Percentiles rank a stretch among this genome's conserved stretches.
These are phyloP conservation scores for Auriscalpium vulgare DNA, from an alignment of 768 basidiomycete species.

Conservation along the genomic window DNA sequence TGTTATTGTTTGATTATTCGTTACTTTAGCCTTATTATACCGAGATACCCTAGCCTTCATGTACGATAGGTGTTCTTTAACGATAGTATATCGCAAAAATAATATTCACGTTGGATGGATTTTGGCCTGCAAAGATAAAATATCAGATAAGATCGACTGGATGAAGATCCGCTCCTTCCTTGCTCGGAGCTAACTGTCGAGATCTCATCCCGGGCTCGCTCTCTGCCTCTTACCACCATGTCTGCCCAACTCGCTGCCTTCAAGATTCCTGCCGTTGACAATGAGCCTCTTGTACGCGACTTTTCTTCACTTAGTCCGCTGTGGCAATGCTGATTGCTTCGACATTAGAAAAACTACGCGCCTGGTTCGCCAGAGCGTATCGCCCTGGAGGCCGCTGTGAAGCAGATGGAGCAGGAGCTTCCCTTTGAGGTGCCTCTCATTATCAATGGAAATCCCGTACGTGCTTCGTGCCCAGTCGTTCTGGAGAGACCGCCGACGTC, in stretches of 20 bases:
- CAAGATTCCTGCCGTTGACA: conserved; percentile 77
- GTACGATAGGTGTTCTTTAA: background rate
- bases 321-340: too few relatives aligned
- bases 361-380: conserved; percentile 72
- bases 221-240: conserved; percentile 19
- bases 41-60: background rate
- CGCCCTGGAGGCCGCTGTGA: conserved; percentile 62
- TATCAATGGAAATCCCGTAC: conserved; percentile 80
- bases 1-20: background rate
- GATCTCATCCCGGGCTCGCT: background rate
- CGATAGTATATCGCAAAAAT: too few relatives aligned
- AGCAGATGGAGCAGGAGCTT: conserved; percentile 71
- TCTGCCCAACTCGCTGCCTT: conserved; percentile 70
- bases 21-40: background rate
- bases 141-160: background rate
- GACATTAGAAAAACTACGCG: conserved; percentile 60
- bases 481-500: background rate
- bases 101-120: too few relatives aligned
- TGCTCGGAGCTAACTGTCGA: conserved; percentile 1
- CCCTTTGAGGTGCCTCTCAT: conserved; percentile 93
- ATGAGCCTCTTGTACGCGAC: conserved; percentile 82
- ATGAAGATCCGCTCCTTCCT: background rate
- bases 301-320: too few relatives aligned
- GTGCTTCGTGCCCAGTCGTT: conserved; percentile 17
- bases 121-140: background rate